A percentile compares a stretch with the other conserved stretches of the same genome.
Conservation (phyloP, 2,329 filamentous ascomycete genomes). For the Nothomitra cinnamomea region DNA sequence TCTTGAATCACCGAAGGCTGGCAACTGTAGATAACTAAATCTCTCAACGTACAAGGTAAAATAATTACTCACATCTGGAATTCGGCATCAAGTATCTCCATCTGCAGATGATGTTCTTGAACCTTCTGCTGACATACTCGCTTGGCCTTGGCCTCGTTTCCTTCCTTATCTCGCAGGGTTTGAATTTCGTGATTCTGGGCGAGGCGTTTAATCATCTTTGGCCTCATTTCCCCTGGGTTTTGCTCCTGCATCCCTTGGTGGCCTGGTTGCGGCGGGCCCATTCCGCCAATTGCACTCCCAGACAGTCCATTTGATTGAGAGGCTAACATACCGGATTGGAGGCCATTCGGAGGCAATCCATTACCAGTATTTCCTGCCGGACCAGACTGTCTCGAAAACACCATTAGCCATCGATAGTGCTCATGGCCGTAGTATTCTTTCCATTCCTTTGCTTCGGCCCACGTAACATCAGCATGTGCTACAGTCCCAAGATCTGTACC, state of each 20-base stretch:
- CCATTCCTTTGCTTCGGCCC: conserved; percentile 70
- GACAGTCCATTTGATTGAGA: conserved; percentile 38
- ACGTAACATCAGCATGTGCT: conserved; percentile 70
- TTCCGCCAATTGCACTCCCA: conserved; percentile 57
- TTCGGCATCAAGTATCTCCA: conserved; percentile 97
- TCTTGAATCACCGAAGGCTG: too few relatives aligned
- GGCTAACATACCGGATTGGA: conserved; percentile 33
- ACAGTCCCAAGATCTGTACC: conserved; percentile 92
- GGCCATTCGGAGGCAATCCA: conserved; percentile 27
- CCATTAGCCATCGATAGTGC: conserved; percentile 97
- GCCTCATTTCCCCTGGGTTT: conserved; percentile 62
- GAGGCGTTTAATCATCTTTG: conserved; percentile 90
- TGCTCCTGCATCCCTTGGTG: conserved; percentile 59
- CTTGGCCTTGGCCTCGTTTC: conserved; percentile 94
- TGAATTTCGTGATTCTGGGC: conserved; percentile 85
- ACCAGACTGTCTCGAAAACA: conserved; percentile 70
- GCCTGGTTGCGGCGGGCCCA: conserved; percentile 46
- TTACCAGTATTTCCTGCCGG: conserved; percentile 26
- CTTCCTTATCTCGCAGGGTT: conserved; percentile 83
- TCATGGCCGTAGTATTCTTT: conserved; percentile 89
- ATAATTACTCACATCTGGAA: conserved; percentile 72
- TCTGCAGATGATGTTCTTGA: conserved; percentile 80
- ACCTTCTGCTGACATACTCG: conserved; percentile 94
- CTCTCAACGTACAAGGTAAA: conserved; percentile 9
- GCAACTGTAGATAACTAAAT: not conserved